A percentile compares a stretch with the other conserved stretches of the same genome.
Evolutionary conservation across 2,329 filamentous ascomycete species (phyloP).

Genomic region (Emergomyces africanus): DNA sequence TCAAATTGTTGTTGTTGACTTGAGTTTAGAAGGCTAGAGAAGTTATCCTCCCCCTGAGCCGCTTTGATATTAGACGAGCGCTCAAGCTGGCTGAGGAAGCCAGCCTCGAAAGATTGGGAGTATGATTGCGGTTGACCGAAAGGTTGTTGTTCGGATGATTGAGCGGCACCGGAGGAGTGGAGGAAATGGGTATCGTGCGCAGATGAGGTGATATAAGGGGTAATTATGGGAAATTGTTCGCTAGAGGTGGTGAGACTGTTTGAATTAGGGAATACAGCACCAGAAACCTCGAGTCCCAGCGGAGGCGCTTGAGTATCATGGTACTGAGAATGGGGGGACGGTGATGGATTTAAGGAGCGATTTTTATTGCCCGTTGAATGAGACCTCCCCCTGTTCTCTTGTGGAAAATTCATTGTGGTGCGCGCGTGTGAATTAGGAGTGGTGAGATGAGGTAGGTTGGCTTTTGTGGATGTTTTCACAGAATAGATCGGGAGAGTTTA

Average conservation of each 20-base stretch:
- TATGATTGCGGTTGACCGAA: conserved; percentile 23
- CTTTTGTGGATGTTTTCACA: neutral
- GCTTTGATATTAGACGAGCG: conserved; percentile 18
- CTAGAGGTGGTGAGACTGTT: conserved; percentile 16
- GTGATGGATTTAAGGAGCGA: conserved; percentile 32
- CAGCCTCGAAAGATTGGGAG: conserved; percentile 26
- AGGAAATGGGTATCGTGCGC: conserved; percentile 16
- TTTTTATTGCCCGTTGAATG: conserved; percentile 24
- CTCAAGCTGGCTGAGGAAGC: conserved; percentile 24
- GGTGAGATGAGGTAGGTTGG: neutral
- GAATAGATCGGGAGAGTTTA: neutral
- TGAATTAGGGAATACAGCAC: conserved; percentile 17
- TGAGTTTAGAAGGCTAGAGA: conserved; percentile 28
- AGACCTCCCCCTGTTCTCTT: conserved; percentile 25
- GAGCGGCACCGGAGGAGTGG: conserved; percentile 13
- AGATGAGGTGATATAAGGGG: conserved; percentile 23
- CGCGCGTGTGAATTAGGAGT: neutral
- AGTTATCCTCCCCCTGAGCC: conserved; percentile 23
- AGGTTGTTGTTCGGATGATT: conserved; percentile 18
- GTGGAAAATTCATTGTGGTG: conserved; percentile 8
- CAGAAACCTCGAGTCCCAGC: conserved; percentile 24
- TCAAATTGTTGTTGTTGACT: conserved; percentile 24
- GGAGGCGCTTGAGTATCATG: conserved; percentile 19
- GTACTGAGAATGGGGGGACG: conserved; percentile 27
- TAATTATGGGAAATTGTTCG: conserved; percentile 25